These are phyloP conservation scores for Xylaria digitata DNA, from an alignment of 2,329 filamentous ascomycete species.

Conservation along the genomic window DNA sequence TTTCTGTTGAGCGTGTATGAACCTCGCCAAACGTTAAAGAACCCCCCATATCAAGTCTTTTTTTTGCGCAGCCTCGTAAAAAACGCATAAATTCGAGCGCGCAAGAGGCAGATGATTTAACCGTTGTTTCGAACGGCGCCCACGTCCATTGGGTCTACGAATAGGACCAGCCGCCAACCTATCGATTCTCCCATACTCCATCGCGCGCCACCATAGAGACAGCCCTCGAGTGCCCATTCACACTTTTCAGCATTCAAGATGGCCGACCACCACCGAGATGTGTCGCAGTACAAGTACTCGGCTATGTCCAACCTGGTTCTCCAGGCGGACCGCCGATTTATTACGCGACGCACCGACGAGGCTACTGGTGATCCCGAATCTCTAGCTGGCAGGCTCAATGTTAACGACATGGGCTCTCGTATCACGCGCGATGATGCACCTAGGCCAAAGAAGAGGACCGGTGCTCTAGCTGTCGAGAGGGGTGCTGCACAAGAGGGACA, in stretches of 20 bases:
- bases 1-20: constrained; percentile 30
- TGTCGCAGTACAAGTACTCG: constrained; percentile 98
- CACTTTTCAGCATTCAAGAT: constrained; percentile 59
- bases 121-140: constrained; percentile 38
- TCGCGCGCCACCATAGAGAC: constrained; percentile 25
- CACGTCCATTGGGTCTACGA: constrained; percentile 47
- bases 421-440: constrained; percentile 83
- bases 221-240: constrained; percentile 25
- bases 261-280: constrained; percentile 81
- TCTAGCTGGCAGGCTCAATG: constrained; percentile 90
- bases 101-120: constrained; percentile 44
- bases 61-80: constrained; percentile 5
- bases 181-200: constrained; percentile 31
- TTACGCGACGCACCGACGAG: constrained; percentile 92
- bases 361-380: constrained; percentile 97
- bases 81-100: constrained; percentile 15
- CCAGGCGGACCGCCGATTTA: constrained; percentile 97
- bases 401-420: constrained; percentile 92
- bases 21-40: constrained; percentile 5
- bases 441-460: constrained; percentile 80
- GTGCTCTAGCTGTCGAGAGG: constrained; percentile 76
- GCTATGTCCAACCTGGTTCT: constrained; percentile 99
- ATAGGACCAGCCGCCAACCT: constrained; percentile 44
- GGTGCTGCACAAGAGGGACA: constrained; percentile 82
- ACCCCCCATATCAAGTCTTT: background rate